phyloP scores from a whole-genome alignment of 805 yeast species.

The Saturnispora besseyi region DNA sequence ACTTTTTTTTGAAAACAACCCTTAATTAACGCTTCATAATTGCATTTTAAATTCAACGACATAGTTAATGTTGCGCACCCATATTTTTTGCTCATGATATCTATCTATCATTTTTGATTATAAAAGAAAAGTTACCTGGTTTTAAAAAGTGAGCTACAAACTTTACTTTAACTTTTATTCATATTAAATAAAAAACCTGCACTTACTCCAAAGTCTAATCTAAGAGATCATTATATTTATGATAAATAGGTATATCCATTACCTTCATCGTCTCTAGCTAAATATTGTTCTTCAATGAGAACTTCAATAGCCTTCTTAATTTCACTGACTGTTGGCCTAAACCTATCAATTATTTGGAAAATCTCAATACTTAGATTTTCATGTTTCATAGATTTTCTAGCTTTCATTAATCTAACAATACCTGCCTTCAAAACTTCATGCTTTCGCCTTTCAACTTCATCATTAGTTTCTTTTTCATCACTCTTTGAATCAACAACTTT shows the following conservation, averaged over 20 bases:
- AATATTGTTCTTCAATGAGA: constrained; percentile 77
- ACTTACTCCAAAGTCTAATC: no score
- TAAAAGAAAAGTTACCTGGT: no score
- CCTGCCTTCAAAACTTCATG: constrained; percentile 77
- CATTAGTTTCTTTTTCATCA: constrained; percentile 76
- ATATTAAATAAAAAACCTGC: no score
- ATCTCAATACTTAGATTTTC: constrained; percentile 80
- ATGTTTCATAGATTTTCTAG: constrained; percentile 72
- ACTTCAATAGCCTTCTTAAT: constrained; percentile 80
- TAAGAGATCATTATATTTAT: constrained; percentile 20
- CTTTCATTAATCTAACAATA: constrained; percentile 94
- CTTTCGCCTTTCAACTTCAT: constrained; percentile 52
- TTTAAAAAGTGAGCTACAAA: no score
- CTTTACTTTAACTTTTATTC: no score
- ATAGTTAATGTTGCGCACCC: no score
- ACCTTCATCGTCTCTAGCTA: constrained; percentile 65
- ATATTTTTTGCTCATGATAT: no score
- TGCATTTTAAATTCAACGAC: no score
- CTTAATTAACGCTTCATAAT: no score
- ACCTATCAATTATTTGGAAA: constrained; percentile 74
- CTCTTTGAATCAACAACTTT: constrained; percentile 47
- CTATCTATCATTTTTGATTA: no score
- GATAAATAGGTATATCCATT: constrained; percentile 75
- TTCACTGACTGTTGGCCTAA: constrained; percentile 77
- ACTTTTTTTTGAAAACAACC: no score